A percentile compares a stretch with the other conserved stretches of the same genome.
These are phyloP conservation scores for Podila horticola DNA, from an alignment of 192 early-diverging fungal species.

Conservation along the genomic window DNA sequence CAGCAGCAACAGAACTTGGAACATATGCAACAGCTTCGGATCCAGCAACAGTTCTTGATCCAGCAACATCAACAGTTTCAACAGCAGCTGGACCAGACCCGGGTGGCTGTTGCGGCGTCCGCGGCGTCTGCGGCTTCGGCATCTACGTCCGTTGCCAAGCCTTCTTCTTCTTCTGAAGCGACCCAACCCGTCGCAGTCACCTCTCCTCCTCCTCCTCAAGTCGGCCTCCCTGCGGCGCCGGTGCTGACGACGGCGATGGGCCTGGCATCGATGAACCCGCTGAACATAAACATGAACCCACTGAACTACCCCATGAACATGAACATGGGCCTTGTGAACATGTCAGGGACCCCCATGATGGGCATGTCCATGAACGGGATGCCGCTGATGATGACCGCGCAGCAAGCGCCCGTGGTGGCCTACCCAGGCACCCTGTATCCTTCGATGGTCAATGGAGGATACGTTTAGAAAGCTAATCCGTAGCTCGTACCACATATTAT, in stretches of 20 bases:
- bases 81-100: constrained; percentile 40
- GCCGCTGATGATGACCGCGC: not conserved
- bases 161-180: not conserved
- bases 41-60: constrained; percentile 31
- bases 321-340: not conserved
- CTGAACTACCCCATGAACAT: constrained; percentile 4
- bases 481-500: too few relatives aligned
- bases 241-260: constrained; percentile 33
- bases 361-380: not conserved
- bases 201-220: constrained; percentile 5
- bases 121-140: not conserved
- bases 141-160: not conserved
- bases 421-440: not conserved
- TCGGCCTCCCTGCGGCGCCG: constrained; percentile 18
- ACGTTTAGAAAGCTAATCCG: too few relatives aligned
- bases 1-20: constrained; percentile 17
- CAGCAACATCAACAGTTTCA: constrained; percentile 38
- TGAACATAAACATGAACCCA: constrained; percentile 2
- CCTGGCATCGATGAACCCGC: constrained; percentile 11
- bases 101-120: constrained; percentile 3
- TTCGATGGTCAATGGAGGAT: too few relatives aligned
- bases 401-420: not conserved
- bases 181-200: not conserved
- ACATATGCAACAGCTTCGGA: constrained; percentile 24
- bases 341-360: not conserved